Base-by-base conservation (phyloP, 2,329 filamentous ascomycete genomes). In the Alternaria sp. region DNA sequence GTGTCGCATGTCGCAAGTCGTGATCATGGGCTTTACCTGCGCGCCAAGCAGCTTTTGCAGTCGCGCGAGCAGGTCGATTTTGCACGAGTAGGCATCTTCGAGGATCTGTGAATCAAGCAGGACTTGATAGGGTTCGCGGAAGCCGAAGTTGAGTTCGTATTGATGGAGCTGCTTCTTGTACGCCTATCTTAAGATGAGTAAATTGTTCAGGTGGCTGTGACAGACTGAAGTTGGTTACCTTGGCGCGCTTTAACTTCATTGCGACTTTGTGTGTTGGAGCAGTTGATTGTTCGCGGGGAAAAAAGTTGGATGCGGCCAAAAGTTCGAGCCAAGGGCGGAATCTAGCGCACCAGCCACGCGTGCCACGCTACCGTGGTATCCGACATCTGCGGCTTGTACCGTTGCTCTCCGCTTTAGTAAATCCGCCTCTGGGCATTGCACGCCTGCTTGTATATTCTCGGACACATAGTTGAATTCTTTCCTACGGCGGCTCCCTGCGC, bases 161-260 rank as follows among this genome's bases (percentile, higher is more conserved):
- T 94, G 90, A 81, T 93, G 90, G 90, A 99, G 96, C 74, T 97
- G 89, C 88, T 97, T 97, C 76, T 90, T 88, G 79, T 93, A 93
- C 72, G 90, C 89, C 80, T 92, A 90, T 43, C 84, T 90, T 91
- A 50, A 7, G 12, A 43, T 63, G 30, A 67, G 54, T 12, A 11
- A 3, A 27, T 20, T 20, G 5, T 5, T 20, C 18, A 11, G 3
- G 32, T 32, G 20, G 14, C 5, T 16, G 10, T 6, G 6, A 32
- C 3, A n/a, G 5, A 14, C 25, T 28, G n/a, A 14, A 12, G 1
- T 4, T 4, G 9, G 44, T 8, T 66, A 70, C 70, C 68, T 77
- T 73, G 40, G 71, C 69, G 58, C 74, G 69, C 62, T 76, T 76
- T 52, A 75, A 64, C 74, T 74, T 74, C 73, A 75, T 75, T 28